Conservation (phyloP, 2,329 filamentous ascomycete genomes). For the Alternaria postmessia region DNA sequence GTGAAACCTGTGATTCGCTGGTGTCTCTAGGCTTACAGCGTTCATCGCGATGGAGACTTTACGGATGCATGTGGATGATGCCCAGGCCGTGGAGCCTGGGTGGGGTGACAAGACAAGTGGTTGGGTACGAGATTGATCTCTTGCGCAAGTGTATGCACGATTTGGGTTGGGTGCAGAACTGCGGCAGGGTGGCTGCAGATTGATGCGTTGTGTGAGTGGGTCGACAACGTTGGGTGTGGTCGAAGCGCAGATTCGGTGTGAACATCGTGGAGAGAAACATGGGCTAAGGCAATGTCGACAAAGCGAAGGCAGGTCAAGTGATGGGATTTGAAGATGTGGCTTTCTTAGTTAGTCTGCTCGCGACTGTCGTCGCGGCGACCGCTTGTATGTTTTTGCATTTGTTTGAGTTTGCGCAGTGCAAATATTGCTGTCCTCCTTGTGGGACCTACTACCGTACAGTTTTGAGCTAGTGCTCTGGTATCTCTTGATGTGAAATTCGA, state of each 20-base stretch:
- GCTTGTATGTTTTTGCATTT: slow-evolving; percentile 25
- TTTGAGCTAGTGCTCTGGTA: slow-evolving; percentile 50
- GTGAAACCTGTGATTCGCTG: slow-evolving; percentile 31
- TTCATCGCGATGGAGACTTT: slow-evolving; percentile 20
- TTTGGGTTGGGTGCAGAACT: slow-evolving; percentile 23
- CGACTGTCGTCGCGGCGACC: slow-evolving; percentile 21
- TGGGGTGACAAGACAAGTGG: slow-evolving; percentile 21
- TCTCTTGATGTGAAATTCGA: slow-evolving; percentile 41
- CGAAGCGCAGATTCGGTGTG: neutral
- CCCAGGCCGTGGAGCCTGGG: slow-evolving; percentile 17
- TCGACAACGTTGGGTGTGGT: slow-evolving; percentile 19
- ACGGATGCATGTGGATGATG: slow-evolving; percentile 19
- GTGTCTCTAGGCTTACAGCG: slow-evolving; percentile 18
- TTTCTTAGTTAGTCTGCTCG: slow-evolving; percentile 13
- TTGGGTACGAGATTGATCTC: slow-evolving; percentile 22
- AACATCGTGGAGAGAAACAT: slow-evolving; percentile 1
- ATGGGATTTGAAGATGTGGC: neutral
- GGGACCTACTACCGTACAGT: slow-evolving; percentile 44
- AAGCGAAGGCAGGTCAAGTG: neutral
- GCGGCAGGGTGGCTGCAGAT: slow-evolving; percentile 25
- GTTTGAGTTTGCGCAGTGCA: slow-evolving; percentile 21
- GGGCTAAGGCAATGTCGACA: neutral
- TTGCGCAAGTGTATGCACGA: slow-evolving; percentile 23
- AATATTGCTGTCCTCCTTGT: slow-evolving; percentile 27
- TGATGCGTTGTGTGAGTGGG: slow-evolving; percentile 27